Conservation (phyloP, 2,329 filamentous ascomycete species). For the Ambrosiella cleistominuta region DNA sequence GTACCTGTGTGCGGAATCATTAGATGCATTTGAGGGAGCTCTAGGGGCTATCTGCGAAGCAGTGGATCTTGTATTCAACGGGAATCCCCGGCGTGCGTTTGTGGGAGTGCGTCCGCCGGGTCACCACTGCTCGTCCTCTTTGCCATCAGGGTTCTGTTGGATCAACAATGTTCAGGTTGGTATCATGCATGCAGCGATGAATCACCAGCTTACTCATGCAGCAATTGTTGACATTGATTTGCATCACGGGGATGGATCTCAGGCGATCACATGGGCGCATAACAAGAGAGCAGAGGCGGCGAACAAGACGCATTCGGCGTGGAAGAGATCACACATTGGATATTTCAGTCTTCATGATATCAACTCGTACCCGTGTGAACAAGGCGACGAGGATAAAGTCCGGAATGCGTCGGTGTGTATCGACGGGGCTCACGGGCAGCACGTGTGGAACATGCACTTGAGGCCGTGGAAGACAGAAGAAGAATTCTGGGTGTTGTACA, state of each 20-base stretch:
- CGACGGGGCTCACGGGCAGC: conserved; percentile 85
- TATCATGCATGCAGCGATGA: conserved; percentile 73
- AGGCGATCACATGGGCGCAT: conserved; percentile 80
- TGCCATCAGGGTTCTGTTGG: conserved; percentile 95
- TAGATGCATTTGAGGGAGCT: conserved; percentile 76
- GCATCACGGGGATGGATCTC: conserved; percentile 89
- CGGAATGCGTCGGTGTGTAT: conserved; percentile 88
- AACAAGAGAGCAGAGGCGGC: conserved; percentile 66
- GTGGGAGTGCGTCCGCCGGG: conserved; percentile 85
- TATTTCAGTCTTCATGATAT: conserved; percentile 98
- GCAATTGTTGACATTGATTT: conserved; percentile 87
- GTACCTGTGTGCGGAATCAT: conserved; percentile 73
- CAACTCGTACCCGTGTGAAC: conserved; percentile 93
- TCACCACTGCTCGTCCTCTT: conserved; percentile 80
- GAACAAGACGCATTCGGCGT: conserved; percentile 49
- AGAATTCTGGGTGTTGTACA: conserved; percentile 83
- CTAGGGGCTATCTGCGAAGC: conserved; percentile 87
- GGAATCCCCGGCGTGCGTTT: conserved; percentile 57
- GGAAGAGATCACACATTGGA: conserved; percentile 75
- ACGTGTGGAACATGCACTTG: conserved; percentile 89
- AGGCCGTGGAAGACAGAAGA: conserved; percentile 66
- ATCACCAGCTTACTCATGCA: conserved; percentile 77
- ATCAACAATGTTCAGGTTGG: conserved; percentile 96
- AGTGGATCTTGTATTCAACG: conserved; percentile 62
- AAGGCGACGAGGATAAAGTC: conserved; percentile 83